Evolutionary conservation across 177 flowering plant species (phyloP), one percentile per base, ranked within the genome.

Genomic region (Tripterygium wilfordii): DNA sequence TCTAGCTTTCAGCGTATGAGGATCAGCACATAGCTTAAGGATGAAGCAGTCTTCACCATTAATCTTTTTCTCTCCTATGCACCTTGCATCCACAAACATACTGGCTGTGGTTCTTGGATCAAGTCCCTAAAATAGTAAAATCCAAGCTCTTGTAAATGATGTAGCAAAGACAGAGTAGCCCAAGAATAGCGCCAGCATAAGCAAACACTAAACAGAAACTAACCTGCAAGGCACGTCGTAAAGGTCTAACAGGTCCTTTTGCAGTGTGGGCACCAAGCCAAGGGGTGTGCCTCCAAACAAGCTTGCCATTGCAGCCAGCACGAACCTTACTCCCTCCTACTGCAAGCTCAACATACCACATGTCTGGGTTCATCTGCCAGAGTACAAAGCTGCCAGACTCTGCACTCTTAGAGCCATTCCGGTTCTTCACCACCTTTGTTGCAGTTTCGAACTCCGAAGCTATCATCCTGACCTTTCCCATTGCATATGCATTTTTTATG

Each of bases 271-370:
- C 71, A 40, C 83, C 83, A 10, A 78, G 80, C 83, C 83, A 78
- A 10, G 83, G 83, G 1, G 83, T 78, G 44, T 75, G 80, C 68
- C 83, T 69, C 83, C 83, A 78, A 10, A 75, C 83, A 33, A 78
- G 68, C 56, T 61, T 65, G 16, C 83, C 83, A 56, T 78, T 72
- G 58, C 83, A 75, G 30, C 83, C 83, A 33, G 83, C 83, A 54
- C 63, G 83, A 46, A 78, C 83, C 57, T 75, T 78, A 44, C 80
- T 67, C 9, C 70, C 76, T 22, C 83, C 80, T 44, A 72, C 80
- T 10, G 80, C 78, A 25, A 78, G 76, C 63, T 78, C 83, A 38
- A 78, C 83, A 54, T 78, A 78, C 83, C 83, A 78, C 80, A 69
- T 75, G 40, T 78, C 83, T 5, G 80, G 80, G 43, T 75, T 70